Conservation (phyloP, 305 asterid species). For the Stenogyne calaminthoides region DNA sequence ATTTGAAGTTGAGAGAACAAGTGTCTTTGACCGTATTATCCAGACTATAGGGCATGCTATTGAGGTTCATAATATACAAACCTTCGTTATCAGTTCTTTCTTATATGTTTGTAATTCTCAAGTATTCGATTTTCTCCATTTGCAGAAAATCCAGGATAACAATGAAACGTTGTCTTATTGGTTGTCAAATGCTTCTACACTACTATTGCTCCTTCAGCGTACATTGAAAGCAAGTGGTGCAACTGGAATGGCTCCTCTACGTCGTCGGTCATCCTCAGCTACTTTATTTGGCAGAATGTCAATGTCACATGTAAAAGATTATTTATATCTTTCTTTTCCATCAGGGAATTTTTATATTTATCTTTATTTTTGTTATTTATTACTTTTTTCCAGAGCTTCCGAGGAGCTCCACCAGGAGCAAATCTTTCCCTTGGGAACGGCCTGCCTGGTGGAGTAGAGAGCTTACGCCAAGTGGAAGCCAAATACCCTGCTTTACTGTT, state of each 20-base stretch:
- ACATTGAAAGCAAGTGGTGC: constrained; percentile 98
- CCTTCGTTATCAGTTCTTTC: constrained; percentile 13
- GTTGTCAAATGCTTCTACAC: constrained; percentile 89
- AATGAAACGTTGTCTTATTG: constrained; percentile 87
- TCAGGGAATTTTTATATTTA: constrained; percentile 4
- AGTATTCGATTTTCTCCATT: constrained; percentile 42
- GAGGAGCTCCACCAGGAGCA: constrained; percentile 75
- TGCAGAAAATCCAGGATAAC: constrained; percentile 74
- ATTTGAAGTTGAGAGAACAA: constrained; percentile 94
- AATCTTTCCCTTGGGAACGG: constrained; percentile 67
- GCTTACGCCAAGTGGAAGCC: constrained; percentile 94
- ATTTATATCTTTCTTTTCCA: constrained; percentile 3
- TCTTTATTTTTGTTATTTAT: constrained; percentile 25
- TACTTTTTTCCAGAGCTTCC: constrained; percentile 66
- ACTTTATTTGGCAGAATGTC: constrained; percentile 98
- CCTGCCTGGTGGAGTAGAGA: constrained; percentile 74
- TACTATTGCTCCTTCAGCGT: constrained; percentile 93
- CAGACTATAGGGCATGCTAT: constrained; percentile 84
- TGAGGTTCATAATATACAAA: constrained; percentile 60
- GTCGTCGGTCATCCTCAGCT: constrained; percentile 96
- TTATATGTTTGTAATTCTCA: constrained; percentile 6
- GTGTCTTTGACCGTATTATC: constrained; percentile 89
- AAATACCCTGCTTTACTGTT: constrained; percentile 97
- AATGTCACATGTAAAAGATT: constrained; percentile 75
- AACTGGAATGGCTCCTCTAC: constrained; percentile 88